Conservation (phyloP, 768 basidiomycete genomes). For the Mycena galericulata region DNA sequence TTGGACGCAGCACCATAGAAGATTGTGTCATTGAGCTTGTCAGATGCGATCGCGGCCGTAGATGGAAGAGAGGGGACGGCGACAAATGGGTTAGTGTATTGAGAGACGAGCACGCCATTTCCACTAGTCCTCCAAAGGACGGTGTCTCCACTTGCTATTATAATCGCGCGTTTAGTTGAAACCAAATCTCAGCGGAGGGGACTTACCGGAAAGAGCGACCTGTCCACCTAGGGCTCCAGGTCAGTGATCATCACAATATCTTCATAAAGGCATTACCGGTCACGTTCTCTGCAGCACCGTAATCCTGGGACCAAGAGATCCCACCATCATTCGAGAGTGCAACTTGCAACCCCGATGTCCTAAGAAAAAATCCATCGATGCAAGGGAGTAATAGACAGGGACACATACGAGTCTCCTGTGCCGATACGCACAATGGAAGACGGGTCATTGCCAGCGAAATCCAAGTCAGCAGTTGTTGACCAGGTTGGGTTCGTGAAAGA, state of each 20-base stretch:
- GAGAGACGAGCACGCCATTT: slow-evolving; percentile 66
- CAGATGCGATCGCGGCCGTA: slow-evolving; percentile 68
- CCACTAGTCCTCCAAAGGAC: slow-evolving; percentile 67
- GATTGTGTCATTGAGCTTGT: slow-evolving; percentile 66
- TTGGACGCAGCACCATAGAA: slow-evolving; percentile 71
- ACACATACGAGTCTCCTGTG: slow-evolving; percentile 57
- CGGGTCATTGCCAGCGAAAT: slow-evolving; percentile 57
- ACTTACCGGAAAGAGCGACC: slow-evolving; percentile 27
- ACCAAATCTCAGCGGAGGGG: neutral
- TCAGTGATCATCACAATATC: slow-evolving; percentile 10
- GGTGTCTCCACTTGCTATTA: slow-evolving; percentile 65
- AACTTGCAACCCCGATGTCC: slow-evolving; percentile 63
- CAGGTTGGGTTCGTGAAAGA: slow-evolving; percentile 50
- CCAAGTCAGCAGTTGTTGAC: slow-evolving; percentile 52
- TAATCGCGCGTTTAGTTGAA: slow-evolving; percentile 40
- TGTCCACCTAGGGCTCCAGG: slow-evolving; percentile 38
- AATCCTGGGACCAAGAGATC: slow-evolving; percentile 57
- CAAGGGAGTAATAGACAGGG: neutral
- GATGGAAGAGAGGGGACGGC: slow-evolving; percentile 65
- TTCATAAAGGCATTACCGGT: slow-evolving; percentile 30
- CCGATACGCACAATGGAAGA: slow-evolving; percentile 57
- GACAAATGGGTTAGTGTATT: slow-evolving; percentile 60
- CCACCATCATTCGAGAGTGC: slow-evolving; percentile 69
- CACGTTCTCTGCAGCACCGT: slow-evolving; percentile 64
- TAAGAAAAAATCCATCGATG: slow-evolving; percentile 25